Evolutionary conservation across 148 eudicot genomes (phyloP), one percentile per base, ranked within the genome.

Genomic region (Linanthus parryae): DNA sequence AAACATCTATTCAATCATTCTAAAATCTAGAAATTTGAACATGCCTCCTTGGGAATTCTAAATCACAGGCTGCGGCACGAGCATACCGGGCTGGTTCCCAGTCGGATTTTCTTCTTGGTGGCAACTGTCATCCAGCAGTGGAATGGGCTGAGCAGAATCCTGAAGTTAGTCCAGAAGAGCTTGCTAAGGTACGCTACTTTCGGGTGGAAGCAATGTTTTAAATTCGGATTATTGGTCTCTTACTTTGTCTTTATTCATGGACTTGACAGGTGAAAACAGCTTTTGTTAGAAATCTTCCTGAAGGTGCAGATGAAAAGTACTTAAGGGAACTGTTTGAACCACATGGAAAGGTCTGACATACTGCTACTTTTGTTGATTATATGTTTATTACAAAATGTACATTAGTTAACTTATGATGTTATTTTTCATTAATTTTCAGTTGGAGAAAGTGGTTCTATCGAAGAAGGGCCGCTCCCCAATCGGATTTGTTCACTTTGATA

Each of bases 51-150:
- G 66, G 28, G 71, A 76, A 74, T 65, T 73, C 71, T 64, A 61
- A 65, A 77, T 72, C 61, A 80, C 87, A 84, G 94, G 87, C 87
- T 46, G 94, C 94, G 5, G 79, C 81, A 62, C 75, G 87, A 53
- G 87, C 94, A 56, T 50, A 52, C 48, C 70, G 80, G 57, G 57
- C 65, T 30, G 77, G 77, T 39, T 62, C 82, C 20, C 69, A 53
- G 47, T 48, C 87, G 16, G 87, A 68, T 24, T 84, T 84, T 61
- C 39, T 76, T 65, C 67, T 84, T 50, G 82, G 63, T 60, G 78
- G 70, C 10, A 74, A 63, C 22, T 65, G 81, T 56, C 84, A 78
- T 59, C 94, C 94, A 23, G 53, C 69, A 68, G 78, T 84, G 22
- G 62, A 80, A 44, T 84, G 94, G 94, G 87, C 84, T 42, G 77